These are phyloP conservation scores for Neofusicoccum ribis DNA, from an alignment of 2,329 filamentous ascomycete genomes.

Conservation along the genomic window DNA sequence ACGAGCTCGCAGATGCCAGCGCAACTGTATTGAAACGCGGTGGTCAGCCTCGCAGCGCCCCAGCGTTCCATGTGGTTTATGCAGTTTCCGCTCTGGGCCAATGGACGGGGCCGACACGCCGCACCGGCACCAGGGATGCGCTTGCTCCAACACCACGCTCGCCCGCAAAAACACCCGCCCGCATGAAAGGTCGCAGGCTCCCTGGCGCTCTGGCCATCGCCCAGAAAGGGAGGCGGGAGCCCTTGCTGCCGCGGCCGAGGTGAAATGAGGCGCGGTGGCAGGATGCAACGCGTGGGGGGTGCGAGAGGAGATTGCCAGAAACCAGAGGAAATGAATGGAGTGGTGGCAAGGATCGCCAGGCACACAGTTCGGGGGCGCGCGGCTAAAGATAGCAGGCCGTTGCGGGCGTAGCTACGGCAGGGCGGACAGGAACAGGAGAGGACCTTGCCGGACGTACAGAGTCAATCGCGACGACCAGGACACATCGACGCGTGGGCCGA, in stretches of 20 bases:
- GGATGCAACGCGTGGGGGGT: conserved; percentile 6
- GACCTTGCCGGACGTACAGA: conserved; percentile 31
- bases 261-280: conserved; percentile 9
- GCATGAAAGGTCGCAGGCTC: not conserved
- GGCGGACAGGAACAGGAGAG: conserved; percentile 7
- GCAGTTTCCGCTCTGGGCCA: not conserved
- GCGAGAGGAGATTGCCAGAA: not conserved
- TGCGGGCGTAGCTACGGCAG: not conserved
- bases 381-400: not conserved
- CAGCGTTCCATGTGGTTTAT: conserved; percentile 7
- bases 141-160: not conserved
- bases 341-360: conserved; percentile 16
- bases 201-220: not conserved
- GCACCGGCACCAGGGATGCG: not conserved
- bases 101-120: not conserved
- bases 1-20: conserved; percentile 48
- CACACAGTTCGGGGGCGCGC: not conserved
- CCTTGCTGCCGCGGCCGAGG: not conserved
- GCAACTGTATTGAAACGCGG: conserved; percentile 30
- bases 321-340: conserved; percentile 6
- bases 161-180: not conserved
- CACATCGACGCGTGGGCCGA: conserved; percentile 43
- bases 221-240: conserved; percentile 4
- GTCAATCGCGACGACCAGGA: conserved; percentile 47
- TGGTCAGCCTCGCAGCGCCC: conserved; percentile 7